A percentile compares a stretch with the other conserved stretches of the same genome.
These are phyloP conservation scores for Pisolithus thermaeus DNA, from an alignment of 1,284 basidiomycete species.

Conservation along the genomic window DNA sequence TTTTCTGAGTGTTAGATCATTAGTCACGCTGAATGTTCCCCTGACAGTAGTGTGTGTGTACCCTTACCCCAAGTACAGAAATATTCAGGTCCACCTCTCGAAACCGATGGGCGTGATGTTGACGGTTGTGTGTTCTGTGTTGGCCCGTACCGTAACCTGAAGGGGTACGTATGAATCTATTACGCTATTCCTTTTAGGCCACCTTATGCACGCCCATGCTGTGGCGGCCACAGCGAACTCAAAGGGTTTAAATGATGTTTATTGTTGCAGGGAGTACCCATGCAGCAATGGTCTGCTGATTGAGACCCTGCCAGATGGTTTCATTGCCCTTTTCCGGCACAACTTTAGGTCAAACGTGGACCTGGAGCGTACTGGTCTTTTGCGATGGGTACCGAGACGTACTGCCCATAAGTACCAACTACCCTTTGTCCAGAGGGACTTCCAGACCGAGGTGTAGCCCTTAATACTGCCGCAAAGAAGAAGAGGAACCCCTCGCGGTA, in stretches of 20 bases:
- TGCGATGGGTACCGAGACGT: too few species aligned
- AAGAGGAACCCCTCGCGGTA: too few species aligned
- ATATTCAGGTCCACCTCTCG: constrained; percentile 22
- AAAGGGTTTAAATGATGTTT: constrained; percentile 9
- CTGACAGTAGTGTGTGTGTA: constrained; percentile 13
- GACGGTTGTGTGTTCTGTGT: neutral
- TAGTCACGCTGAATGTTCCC: neutral
- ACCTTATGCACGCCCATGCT: neutral
- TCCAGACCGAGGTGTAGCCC: too few species aligned
- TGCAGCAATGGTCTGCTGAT: too few species aligned
- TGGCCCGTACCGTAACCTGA: neutral
- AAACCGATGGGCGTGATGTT: neutral
- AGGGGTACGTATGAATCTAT: neutral
- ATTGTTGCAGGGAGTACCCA: too few species aligned
- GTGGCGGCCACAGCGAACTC: neutral
- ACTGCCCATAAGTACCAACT: too few species aligned
- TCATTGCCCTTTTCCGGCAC: too few species aligned
- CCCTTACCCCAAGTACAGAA: constrained; percentile 16
- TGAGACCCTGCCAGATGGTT: too few species aligned
- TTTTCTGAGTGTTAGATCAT: constrained; percentile 7
- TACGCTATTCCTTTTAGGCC: neutral
- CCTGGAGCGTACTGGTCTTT: too few species aligned
- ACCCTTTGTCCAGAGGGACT: too few species aligned
- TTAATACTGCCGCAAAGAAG: too few species aligned
- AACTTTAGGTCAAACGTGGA: too few species aligned